Evolutionary conservation across 306 rosid species (phyloP).

Genomic region (Rubus parviflorus): DNA sequence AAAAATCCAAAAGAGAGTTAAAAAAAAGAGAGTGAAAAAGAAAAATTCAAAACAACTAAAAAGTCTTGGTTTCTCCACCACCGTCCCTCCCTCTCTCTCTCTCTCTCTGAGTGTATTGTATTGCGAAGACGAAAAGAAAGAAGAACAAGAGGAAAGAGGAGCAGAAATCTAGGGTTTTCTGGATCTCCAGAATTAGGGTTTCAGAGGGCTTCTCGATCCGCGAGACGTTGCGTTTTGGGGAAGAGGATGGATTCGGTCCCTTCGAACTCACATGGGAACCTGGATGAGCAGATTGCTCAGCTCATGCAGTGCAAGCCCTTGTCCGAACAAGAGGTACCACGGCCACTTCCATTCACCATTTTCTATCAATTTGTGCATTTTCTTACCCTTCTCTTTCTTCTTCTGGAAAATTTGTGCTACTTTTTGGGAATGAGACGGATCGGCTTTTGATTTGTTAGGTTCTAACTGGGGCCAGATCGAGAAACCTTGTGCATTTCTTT

Average conservation of each 20-base stretch:
- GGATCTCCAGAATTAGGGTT: constrained; percentile 58
- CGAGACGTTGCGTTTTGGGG: constrained; percentile 15
- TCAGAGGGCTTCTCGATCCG: constrained; percentile 40
- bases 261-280: constrained; percentile 80
- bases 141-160: constrained; percentile 24
- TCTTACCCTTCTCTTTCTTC: too few species aligned
- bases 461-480: constrained; percentile 2
- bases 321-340: constrained; percentile 81
- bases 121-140: constrained; percentile 22
- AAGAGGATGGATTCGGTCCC: constrained; percentile 73
- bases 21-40: neutral
- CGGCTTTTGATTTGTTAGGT: constrained; percentile 25
- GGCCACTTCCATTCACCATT: neutral
- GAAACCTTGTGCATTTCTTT: neutral
- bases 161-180: constrained; percentile 41
- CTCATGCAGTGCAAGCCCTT: constrained; percentile 99
- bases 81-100: constrained; percentile 18
- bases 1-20: constrained; percentile 39
- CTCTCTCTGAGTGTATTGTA: neutral
- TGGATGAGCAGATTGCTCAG: constrained; percentile 92
- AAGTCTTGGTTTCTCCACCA: constrained; percentile 50
- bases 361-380: neutral
- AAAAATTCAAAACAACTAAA: constrained; percentile 7
- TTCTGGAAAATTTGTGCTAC: too few species aligned
- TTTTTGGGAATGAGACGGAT: constrained; percentile 35